Percentiles rank a stretch among this genome's conserved stretches.
Conservation (phyloP, 208 protist genomes). For the Wallacemonas sp. region DNA sequence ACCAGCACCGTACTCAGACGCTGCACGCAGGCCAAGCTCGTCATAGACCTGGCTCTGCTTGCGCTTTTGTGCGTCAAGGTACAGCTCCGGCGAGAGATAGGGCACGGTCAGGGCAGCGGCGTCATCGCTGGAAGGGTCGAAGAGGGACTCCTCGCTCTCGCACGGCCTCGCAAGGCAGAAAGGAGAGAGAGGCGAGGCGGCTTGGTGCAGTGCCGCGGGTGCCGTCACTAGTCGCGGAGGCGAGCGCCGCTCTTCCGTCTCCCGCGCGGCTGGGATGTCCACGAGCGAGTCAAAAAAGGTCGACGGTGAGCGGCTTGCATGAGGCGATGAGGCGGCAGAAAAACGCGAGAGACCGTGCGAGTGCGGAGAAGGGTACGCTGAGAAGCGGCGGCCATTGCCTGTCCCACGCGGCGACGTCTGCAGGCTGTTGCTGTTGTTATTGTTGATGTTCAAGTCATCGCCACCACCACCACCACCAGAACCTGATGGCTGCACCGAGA, state of each 20-base stretch:
- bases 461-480: constrained; percentile 6
- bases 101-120: constrained; percentile 32
- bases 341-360: too few relatives aligned
- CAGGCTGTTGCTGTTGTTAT: too few relatives aligned
- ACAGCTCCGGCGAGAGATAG: constrained; percentile 74
- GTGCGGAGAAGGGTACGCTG: too few relatives aligned
- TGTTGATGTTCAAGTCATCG: neutral
- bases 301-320: neutral
- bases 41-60: too few relatives aligned
- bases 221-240: neutral
- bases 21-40: too few relatives aligned
- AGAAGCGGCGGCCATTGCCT: too few relatives aligned
- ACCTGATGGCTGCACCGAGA: constrained; percentile 17
- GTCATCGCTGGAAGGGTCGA: constrained; percentile 50
- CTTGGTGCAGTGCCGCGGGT: neutral
- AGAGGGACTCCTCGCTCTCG: constrained; percentile 26
- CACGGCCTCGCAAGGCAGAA: neutral
- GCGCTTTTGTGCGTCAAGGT: constrained; percentile 12
- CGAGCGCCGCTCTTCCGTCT: too few relatives aligned
- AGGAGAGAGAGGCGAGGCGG: too few relatives aligned
- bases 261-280: neutral
- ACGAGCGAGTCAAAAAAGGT: constrained; percentile 3
- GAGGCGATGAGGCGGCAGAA: constrained; percentile 1
- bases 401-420: too few relatives aligned
- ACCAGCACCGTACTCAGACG: constrained; percentile 10